These are phyloP conservation scores for Recurvomyces mirabilis DNA, from an alignment of 495 filamentous ascomycete species.

Conservation along the genomic window DNA sequence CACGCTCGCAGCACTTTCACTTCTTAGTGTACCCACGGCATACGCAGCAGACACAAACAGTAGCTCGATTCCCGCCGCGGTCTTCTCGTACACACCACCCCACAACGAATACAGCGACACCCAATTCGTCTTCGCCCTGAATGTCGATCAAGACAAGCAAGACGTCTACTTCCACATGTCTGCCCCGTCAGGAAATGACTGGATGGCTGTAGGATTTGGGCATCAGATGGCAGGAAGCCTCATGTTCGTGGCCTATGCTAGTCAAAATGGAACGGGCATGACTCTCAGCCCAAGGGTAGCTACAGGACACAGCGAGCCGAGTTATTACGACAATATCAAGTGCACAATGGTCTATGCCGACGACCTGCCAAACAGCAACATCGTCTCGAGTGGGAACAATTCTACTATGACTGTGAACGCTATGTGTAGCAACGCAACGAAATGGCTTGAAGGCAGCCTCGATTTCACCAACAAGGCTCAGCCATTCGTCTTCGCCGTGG, in stretches of 20 bases:
- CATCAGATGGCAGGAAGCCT: conserved; percentile 40
- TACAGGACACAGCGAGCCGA: conserved; percentile 30
- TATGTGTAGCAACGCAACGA: conserved; percentile 39
- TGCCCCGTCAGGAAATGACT: conserved; percentile 32
- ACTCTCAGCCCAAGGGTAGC: conserved; percentile 15
- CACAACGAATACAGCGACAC: conserved; percentile 9
- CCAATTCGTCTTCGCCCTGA: conserved; percentile 38
- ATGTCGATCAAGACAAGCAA: conserved; percentile 31
- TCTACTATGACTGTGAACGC: conserved; percentile 33
- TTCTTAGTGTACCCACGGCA: too few relatives aligned
- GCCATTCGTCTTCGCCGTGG: conserved; percentile 48
- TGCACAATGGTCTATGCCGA: conserved; percentile 29
- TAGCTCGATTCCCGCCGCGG: not conserved
- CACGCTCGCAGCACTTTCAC: too few relatives aligned
- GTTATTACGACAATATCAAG: conserved; percentile 22
- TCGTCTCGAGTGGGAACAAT: not conserved
- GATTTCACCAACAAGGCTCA: conserved; percentile 31
- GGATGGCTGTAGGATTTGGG: conserved; percentile 44
- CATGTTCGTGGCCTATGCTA: conserved; percentile 42
- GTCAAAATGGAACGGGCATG: conserved; percentile 11
- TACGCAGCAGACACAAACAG: too few relatives aligned
- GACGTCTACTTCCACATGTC: conserved; percentile 41
- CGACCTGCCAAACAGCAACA: not conserved
- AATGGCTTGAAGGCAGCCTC: conserved; percentile 29
- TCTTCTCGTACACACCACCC: conserved; percentile 8